Evolutionary conservation across 2,329 filamentous ascomycete genomes (phyloP).

Genomic region (Macrophomina phaseolina): DNA sequence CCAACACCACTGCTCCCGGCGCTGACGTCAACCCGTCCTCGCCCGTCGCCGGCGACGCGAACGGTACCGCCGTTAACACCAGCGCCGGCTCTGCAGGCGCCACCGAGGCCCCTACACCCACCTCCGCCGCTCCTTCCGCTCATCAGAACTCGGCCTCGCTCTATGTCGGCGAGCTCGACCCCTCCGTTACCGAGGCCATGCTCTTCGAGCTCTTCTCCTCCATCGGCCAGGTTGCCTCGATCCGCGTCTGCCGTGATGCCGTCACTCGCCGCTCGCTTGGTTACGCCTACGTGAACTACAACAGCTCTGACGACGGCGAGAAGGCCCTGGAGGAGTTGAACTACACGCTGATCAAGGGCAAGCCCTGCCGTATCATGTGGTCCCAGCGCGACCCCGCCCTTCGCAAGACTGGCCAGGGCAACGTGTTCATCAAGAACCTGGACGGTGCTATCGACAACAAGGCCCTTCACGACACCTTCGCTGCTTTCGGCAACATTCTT

Average conservation of each 20-base stretch:
- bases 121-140: constrained; percentile 72
- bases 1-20: constrained; percentile 57
- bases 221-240: constrained; percentile 97
- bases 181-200: constrained; percentile 98
- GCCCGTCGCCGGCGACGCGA: constrained; percentile 68
- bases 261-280: constrained; percentile 98
- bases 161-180: constrained; percentile 98
- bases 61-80: constrained; percentile 72
- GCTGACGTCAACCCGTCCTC: constrained; percentile 76
- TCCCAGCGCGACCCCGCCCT: constrained; percentile 98
- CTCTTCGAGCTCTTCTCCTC: constrained; percentile 99
- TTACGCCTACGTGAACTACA: constrained; percentile 99
- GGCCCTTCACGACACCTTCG: constrained; percentile 97
- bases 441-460: constrained; percentile 99
- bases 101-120: constrained; percentile 72
- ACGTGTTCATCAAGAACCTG: constrained; percentile 99
- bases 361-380: constrained; percentile 99
- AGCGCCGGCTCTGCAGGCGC: constrained; percentile 69
- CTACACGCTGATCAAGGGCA: constrained; percentile 99
- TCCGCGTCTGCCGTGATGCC: constrained; percentile 98
- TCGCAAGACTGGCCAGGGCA: constrained; percentile 98
- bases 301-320: constrained; percentile 94
- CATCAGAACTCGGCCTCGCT: constrained; percentile 96
- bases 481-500: constrained; percentile 97
- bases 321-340: constrained; percentile 99